Evolutionary conservation across 495 filamentous ascomycete species (phyloP).

Genomic region (Daldinia vernicosa): DNA sequence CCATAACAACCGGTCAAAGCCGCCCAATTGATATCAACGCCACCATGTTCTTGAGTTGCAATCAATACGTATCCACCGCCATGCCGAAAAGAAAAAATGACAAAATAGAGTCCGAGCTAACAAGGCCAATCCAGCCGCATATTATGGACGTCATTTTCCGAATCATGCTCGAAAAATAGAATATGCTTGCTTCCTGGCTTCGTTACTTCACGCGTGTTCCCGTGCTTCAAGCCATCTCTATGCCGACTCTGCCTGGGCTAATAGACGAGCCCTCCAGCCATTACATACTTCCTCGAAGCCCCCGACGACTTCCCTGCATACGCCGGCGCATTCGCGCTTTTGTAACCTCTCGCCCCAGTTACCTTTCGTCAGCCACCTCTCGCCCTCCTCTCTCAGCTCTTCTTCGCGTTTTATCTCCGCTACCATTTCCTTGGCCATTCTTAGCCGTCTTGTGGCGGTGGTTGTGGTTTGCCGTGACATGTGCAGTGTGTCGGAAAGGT

Average conservation of each 20-base stretch:
- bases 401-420: constrained; percentile 83
- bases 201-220: neutral
- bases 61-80: constrained; percentile 30
- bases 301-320: constrained; percentile 85
- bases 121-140: constrained; percentile 7
- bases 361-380: constrained; percentile 78
- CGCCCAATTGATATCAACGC: constrained; percentile 27
- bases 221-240: constrained; percentile 8
- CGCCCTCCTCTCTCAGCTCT: constrained; percentile 80
- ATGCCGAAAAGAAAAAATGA: constrained; percentile 28
- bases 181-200: constrained; percentile 3
- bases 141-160: constrained; percentile 9
- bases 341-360: constrained; percentile 80
- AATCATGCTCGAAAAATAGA: neutral
- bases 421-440: constrained; percentile 79
- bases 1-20: constrained; percentile 15
- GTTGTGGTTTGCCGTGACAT: constrained; percentile 90
- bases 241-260: constrained; percentile 57
- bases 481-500: constrained; percentile 90
- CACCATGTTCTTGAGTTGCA: constrained; percentile 21
- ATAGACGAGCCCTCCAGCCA: constrained; percentile 59
- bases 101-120: constrained; percentile 14
- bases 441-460: constrained; percentile 76
- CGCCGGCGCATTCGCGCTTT: constrained; percentile 77
- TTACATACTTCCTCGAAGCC: constrained; percentile 91